Conservation (phyloP, 2,329 filamentous ascomycete species). For the Orbilia ellipsospora region DNA sequence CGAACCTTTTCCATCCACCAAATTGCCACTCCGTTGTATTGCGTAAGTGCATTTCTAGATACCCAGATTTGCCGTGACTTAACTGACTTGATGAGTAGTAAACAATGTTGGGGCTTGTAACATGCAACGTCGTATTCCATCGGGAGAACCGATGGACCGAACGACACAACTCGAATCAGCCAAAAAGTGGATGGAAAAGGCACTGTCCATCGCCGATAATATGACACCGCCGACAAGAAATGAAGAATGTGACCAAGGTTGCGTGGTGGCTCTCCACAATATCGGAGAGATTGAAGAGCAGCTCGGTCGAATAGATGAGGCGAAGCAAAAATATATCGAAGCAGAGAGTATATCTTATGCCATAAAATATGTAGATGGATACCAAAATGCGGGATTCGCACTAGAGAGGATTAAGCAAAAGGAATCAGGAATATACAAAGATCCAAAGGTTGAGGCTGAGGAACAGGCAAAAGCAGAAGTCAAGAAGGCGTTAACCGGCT, state of each 20-base stretch:
- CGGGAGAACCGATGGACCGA: slow-evolving; percentile 65
- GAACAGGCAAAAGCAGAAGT: slow-evolving; percentile 3
- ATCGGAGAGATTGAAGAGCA: slow-evolving; percentile 85
- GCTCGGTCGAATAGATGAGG: slow-evolving; percentile 73
- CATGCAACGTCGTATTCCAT: slow-evolving; percentile 50
- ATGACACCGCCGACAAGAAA: slow-evolving; percentile 75
- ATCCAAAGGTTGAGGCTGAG: slow-evolving; percentile 17
- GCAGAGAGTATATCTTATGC: slow-evolving; percentile 70
- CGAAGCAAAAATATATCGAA: slow-evolving; percentile 75
- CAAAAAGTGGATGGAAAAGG: slow-evolving; percentile 81
- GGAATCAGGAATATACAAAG: slow-evolving; percentile 23
- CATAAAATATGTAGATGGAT: slow-evolving; percentile 60
- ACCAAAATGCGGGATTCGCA: slow-evolving; percentile 31
- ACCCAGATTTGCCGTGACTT: not conserved
- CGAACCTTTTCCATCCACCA: slow-evolving; percentile 73
- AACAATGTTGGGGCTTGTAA: slow-evolving; percentile 53
- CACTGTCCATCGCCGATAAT: slow-evolving; percentile 73
- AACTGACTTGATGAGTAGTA: slow-evolving; percentile 54
- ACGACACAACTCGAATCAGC: slow-evolving; percentile 71
- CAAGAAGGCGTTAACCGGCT: not conserved
- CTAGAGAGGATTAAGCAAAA: slow-evolving; percentile 40
- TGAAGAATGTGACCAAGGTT: slow-evolving; percentile 84
- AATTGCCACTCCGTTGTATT: slow-evolving; percentile 83
- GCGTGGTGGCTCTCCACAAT: slow-evolving; percentile 85
- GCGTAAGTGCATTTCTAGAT: slow-evolving; percentile 67